phyloP scores from a whole-genome alignment of 345 rosid species.

The Clausena lansium region DNA sequence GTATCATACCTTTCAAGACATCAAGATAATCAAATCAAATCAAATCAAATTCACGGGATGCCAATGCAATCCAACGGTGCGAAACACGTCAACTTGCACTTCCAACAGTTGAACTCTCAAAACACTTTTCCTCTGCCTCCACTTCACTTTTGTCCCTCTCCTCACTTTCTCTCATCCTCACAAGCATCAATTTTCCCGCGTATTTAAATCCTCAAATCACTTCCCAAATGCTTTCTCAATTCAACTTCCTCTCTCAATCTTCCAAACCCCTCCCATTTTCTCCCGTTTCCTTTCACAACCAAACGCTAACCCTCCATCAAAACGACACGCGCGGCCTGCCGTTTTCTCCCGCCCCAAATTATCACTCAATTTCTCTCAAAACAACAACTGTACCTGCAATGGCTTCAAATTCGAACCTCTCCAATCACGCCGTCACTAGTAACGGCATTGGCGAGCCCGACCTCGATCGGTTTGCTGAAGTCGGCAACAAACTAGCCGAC shows the following conservation, averaged over 20 bases:
- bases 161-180: neutral
- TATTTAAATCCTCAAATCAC: conserved; percentile 3
- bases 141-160: too few relatives aligned
- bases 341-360: conserved; percentile 18
- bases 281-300: neutral
- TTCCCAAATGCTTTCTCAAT: conserved; percentile 22
- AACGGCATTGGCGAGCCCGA: conserved; percentile 23
- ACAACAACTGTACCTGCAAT: conserved; percentile 15
- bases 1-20: neutral
- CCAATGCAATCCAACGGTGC: conserved; percentile 4
- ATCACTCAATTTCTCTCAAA: conserved; percentile 13
- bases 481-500: conserved; percentile 69
- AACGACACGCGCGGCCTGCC: neutral
- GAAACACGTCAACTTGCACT: conserved; percentile 15
- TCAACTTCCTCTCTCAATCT: conserved; percentile 19
- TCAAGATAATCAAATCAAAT: neutral
- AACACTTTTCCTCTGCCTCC: too few relatives aligned
- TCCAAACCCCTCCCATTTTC: neutral
- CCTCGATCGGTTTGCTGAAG: conserved; percentile 50
- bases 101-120: neutral
- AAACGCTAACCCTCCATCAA: neutral
- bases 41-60: neutral
- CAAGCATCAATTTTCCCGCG: conserved; percentile 25
- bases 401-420: conserved; percentile 35
- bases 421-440: conserved; percentile 10